Evolutionary conservation across 225 moss, liverwort and hornwort genomes (phyloP).

Genomic region (Bryoerythrophyllum caledonicum): DNA sequence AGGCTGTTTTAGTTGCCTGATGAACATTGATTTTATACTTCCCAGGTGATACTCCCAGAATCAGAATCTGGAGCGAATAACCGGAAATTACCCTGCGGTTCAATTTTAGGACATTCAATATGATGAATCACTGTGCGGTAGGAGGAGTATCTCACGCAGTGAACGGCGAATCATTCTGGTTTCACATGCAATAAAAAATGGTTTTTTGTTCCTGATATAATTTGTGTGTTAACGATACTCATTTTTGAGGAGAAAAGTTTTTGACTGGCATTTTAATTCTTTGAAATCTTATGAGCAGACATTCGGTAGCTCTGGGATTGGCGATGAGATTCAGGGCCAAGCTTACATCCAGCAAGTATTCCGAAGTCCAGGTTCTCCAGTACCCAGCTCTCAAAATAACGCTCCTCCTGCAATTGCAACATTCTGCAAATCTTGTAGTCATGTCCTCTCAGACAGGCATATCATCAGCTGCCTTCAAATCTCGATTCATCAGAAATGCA

Average conservation of each 20-base stretch:
- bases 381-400: no score
- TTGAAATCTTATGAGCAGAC: not conserved
- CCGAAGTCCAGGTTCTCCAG: no score
- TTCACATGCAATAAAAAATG: slow-evolving; percentile 19
- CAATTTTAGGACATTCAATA: slow-evolving; percentile 16
- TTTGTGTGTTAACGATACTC: not conserved
- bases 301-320: not conserved
- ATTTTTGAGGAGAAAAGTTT: not conserved
- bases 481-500: no score
- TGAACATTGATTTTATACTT: slow-evolving; percentile 13
- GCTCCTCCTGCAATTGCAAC: no score
- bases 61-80: not conserved
- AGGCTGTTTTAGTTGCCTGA: not conserved
- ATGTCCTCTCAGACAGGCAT: no score
- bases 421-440: no score
- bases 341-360: no score
- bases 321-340: no score
- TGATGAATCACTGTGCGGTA: not conserved
- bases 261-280: not conserved
- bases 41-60: not conserved
- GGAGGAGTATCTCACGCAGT: slow-evolving; percentile 1
- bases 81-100: not conserved
- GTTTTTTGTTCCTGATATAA: not conserved
- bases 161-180: slow-evolving; percentile 8
- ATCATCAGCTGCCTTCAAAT: no score